These are phyloP conservation scores for Quercus ilex DNA, from an alignment of 306 rosid genomes.

Conservation along the genomic window DNA sequence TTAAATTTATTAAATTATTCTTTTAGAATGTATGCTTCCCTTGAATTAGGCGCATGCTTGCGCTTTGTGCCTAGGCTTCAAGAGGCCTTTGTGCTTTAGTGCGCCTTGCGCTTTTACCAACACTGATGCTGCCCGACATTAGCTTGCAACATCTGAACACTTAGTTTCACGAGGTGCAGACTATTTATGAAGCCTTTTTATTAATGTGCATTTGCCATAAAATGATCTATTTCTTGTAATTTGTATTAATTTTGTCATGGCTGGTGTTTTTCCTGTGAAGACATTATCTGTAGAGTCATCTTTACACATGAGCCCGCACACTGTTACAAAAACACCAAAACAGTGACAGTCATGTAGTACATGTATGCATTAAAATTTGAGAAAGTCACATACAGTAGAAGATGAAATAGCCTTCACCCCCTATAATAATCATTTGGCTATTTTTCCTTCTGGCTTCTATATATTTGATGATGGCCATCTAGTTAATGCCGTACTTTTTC, in stretches of 20 bases:
- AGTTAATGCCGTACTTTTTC: conserved; percentile 24
- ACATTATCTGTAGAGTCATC: background rate
- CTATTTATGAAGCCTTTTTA: background rate
- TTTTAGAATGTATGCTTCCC: too few species aligned
- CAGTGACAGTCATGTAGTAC: background rate
- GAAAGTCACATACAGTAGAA: background rate
- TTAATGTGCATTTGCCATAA: background rate
- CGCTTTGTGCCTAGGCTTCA: too few species aligned
- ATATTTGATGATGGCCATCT: conserved; percentile 6
- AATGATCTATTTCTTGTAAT: background rate
- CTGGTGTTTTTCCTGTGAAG: background rate
- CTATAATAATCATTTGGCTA: background rate
- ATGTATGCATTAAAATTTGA: background rate
- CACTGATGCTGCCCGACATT: background rate
- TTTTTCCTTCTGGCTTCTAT: background rate
- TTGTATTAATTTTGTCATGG: background rate
- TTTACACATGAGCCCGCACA: background rate
- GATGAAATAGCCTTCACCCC: background rate
- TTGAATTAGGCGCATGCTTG: too few species aligned
- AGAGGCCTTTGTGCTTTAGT: too few species aligned
- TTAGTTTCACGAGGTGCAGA: background rate
- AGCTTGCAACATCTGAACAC: background rate
- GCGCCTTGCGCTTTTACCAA: too few species aligned
- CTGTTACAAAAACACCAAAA: background rate
- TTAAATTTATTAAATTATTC: too few species aligned